Conservation (phyloP, 208 protist species). For the Leishmania lainsoni region DNA sequence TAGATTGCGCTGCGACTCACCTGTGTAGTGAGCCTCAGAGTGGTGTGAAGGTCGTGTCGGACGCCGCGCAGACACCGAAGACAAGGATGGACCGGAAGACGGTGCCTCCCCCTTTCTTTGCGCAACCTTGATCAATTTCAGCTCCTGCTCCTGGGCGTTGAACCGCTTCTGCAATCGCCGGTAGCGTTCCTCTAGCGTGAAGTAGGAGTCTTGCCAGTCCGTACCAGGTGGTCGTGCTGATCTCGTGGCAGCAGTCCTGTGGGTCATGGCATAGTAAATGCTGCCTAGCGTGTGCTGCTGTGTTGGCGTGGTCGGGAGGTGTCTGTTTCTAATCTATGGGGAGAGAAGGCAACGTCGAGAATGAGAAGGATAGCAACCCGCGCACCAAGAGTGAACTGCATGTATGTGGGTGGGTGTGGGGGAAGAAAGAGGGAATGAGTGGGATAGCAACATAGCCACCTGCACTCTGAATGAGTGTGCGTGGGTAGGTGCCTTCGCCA, state of each 20-base stretch:
- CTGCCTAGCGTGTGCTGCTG: background rate
- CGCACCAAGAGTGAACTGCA: background rate
- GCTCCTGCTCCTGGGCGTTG: conserved; percentile 75
- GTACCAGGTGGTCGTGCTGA: conserved; percentile 45
- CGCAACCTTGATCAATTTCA: conserved; percentile 74
- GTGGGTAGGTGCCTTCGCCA: background rate
- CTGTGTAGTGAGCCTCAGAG: background rate
- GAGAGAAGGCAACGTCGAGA: background rate
- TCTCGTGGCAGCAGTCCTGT: background rate
- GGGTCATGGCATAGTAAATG: conserved; percentile 10
- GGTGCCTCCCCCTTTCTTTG: conserved; percentile 42
- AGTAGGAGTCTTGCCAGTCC: conserved; percentile 88
- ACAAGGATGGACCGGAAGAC: conserved; percentile 23
- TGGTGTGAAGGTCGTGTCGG: background rate
- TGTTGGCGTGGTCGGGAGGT: background rate
- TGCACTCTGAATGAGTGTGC: background rate
- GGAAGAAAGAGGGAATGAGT: no score
- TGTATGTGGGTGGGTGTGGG: background rate
- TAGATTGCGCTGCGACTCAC: background rate
- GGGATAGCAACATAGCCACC: background rate
- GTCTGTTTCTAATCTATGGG: background rate
- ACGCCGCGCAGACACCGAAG: conserved; percentile 12
- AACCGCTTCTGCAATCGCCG: conserved; percentile 71
- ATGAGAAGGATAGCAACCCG: background rate
- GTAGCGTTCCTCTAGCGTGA: conserved; percentile 77